A percentile compares a stretch with the other conserved stretches of the same genome.
phyloP scores from a whole-genome alignment of 2,329 filamentous ascomycete species.

The Colletotrichum sp. region DNA sequence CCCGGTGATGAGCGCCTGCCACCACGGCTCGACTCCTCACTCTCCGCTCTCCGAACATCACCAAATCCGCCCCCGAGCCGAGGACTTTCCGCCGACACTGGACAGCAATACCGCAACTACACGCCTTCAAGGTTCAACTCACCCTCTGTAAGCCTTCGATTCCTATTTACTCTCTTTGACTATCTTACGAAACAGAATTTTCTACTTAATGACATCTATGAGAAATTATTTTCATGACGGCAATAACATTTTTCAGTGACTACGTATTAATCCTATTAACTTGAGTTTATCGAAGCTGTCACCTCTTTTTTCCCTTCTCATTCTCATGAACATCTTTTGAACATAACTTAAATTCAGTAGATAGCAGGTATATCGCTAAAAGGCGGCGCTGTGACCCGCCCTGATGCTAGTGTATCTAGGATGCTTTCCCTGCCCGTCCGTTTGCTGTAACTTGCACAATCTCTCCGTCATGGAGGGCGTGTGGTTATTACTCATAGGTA shows the following conservation, averaged over 20 bases:
- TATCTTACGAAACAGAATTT: background rate
- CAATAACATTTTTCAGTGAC: background rate
- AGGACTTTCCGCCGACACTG: background rate
- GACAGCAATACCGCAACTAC: background rate
- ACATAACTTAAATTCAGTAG: background rate
- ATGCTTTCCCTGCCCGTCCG: background rate
- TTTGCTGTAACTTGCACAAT: background rate
- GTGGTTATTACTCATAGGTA: background rate
- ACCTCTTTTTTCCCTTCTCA: background rate
- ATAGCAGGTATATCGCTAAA: background rate
- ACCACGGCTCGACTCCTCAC: background rate
- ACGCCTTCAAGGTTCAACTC: background rate
- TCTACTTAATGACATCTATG: background rate
- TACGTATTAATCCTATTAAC: background rate
- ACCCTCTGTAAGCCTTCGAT: background rate
- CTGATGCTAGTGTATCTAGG: background rate
- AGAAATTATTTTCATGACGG: background rate
- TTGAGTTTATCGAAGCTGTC: background rate
- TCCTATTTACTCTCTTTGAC: background rate
- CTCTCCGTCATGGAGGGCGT: background rate
- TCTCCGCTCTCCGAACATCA: background rate
- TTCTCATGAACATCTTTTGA: background rate
- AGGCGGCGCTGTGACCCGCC: background rate
- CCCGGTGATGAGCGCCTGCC: background rate
- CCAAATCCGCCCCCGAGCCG: conserved; percentile 4